These are phyloP conservation scores for Carnegiea gigantea DNA, from an alignment of 179 eudicot genomes.

Conservation along the genomic window DNA sequence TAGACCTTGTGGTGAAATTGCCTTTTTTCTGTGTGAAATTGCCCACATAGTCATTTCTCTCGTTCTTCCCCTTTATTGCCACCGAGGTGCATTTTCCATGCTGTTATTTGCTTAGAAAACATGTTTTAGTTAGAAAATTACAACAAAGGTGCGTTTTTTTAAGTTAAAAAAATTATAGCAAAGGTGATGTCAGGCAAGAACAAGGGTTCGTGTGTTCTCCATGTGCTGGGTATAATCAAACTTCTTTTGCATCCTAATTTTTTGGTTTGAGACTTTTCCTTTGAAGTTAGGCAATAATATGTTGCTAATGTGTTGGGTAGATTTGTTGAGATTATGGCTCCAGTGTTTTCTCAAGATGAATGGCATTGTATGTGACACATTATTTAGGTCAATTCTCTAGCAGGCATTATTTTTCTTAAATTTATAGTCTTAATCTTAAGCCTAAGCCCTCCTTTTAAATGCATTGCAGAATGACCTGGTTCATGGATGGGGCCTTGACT, in stretches of 20 bases:
- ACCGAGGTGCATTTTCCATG: slow-evolving; percentile 26
- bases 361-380: slow-evolving; percentile 65
- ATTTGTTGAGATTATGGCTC: slow-evolving; percentile 68
- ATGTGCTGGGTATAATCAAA: slow-evolving; percentile 34
- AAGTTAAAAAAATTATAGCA: too few species aligned
- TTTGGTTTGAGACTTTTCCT: neutral
- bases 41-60: slow-evolving; percentile 5
- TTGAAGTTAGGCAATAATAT: neutral
- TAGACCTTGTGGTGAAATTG: too few species aligned
- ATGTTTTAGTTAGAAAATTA: neutral
- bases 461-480: slow-evolving; percentile 56
- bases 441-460: neutral
- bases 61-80: neutral
- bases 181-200: too few species aligned
- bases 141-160: too few species aligned
- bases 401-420: neutral
- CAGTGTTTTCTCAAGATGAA: slow-evolving; percentile 54
- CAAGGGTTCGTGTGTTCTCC: too few species aligned
- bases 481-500: slow-evolving; percentile 74
- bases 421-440: neutral
- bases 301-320: slow-evolving; percentile 27
- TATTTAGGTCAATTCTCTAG: slow-evolving; percentile 44
- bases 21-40: too few species aligned
- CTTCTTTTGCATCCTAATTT: neutral
- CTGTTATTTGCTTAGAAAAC: neutral